Percentiles rank a stretch among this genome's conserved stretches.
phyloP scores from a whole-genome alignment of 495 filamentous ascomycete genomes.

The Aspergillus nanangensis region DNA sequence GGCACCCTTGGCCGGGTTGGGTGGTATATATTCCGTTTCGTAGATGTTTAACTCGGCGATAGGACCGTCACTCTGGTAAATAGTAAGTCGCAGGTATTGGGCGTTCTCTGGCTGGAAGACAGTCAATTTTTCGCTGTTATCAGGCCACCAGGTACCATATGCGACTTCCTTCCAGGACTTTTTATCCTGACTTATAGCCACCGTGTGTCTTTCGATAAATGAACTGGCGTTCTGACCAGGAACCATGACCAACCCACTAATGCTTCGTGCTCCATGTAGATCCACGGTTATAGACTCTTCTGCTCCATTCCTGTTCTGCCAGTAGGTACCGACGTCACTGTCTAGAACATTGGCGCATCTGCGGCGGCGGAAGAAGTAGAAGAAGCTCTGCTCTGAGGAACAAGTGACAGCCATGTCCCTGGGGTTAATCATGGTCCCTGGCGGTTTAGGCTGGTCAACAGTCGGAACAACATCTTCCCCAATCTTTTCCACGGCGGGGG shows the following conservation, averaged over 20 bases:
- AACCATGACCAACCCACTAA: conserved; percentile 15
- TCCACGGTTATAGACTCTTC: neutral
- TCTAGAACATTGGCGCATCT: neutral
- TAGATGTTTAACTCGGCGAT: conserved; percentile 34
- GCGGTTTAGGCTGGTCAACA: too few relatives aligned
- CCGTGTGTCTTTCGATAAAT: too few relatives aligned
- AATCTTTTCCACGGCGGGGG: too few relatives aligned
- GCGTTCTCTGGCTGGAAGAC: conserved; percentile 32
- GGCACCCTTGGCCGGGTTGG: conserved; percentile 8
- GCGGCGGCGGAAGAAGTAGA: too few relatives aligned
- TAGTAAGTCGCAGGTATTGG: conserved; percentile 38
- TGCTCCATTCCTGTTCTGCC: too few relatives aligned
- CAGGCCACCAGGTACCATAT: conserved; percentile 40
- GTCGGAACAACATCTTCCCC: too few relatives aligned
- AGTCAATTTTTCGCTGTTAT: conserved; percentile 32
- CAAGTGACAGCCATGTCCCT: too few relatives aligned
- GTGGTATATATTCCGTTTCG: conserved; percentile 4
- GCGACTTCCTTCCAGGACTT: too few relatives aligned
- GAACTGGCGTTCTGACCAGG: conserved; percentile 30
- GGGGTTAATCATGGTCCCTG: too few relatives aligned
- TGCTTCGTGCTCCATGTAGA: conserved; percentile 1
- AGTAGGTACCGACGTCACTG: neutral
- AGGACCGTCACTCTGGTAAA: conserved; percentile 14
- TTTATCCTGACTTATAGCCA: too few relatives aligned
- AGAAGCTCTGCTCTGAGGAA: too few relatives aligned